Evolutionary conservation across 2,329 filamentous ascomycete species (phyloP), one percentile per base, ranked within the genome.

Genomic region (Colletotrichum noveboracense): DNA sequence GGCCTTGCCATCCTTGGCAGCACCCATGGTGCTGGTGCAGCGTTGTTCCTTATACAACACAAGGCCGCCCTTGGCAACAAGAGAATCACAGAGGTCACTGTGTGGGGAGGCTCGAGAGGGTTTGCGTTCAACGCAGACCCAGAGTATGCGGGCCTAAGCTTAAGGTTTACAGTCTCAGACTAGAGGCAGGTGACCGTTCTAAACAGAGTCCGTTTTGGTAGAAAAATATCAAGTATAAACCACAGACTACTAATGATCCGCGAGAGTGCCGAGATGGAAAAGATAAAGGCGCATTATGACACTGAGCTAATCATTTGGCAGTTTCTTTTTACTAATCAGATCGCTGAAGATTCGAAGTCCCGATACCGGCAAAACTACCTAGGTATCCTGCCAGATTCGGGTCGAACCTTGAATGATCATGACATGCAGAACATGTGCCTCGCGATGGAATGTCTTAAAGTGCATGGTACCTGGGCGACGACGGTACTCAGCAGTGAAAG

Each of bases 381-480:
- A 16, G 8, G 8, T 10, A 43, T 43, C 18, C 18, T 43, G 18
- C 18, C 18, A n/a, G 18, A 12, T 43, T 12, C 18, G 18, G 18
- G 9, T 18, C 38, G 0, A 43, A n/a, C 5, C 0, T 43, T 43
- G 1, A 0, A 43, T 6, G 3, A n/a, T n/a, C 18, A n/a, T n/a
- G 1, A n/a, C 0, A 0, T n/a, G 18, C 38, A n/a, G 18, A 43
- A 43, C 18, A 43, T 3, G 8, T 43, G 9, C 38, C 18, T 43
- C 5, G 43, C 0, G 0, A 48, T 21, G n/a, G 0, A 58, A 21
- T 28, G 14, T 28, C 14, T 16, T 2, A 10, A 16, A 12, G 9
- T 28, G n/a, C 12, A 58, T 26, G 24, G 18, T 16, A 2, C 9
- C 7, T 58, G 26, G 7, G 5, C 12, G 16, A 24, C 26, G 3